Evolutionary conservation across 129 eudicot species (phyloP).

Genomic region (Centaurea solstitialis): DNA sequence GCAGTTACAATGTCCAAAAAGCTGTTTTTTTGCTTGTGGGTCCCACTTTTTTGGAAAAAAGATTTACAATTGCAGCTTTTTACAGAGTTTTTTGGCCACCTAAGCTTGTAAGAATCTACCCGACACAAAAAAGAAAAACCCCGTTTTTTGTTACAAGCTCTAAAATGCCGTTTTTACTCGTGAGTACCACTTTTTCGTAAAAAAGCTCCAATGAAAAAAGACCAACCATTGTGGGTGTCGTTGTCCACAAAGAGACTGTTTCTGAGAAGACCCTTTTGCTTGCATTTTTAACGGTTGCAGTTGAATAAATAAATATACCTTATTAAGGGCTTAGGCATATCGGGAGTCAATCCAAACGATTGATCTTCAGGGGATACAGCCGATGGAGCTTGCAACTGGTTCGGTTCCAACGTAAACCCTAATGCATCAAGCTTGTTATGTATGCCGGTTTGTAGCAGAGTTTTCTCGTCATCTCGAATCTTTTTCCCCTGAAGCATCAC

Average conservation of each 20-base stretch:
- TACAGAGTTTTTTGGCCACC: neutral
- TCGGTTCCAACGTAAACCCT: constrained; percentile 89
- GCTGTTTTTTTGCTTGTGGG: neutral
- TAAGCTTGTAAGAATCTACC: neutral
- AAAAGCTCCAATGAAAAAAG: neutral
- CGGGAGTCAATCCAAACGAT: constrained; percentile 33
- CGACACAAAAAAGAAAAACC: neutral
- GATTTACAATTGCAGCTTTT: neutral
- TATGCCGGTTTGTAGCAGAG: constrained; percentile 80
- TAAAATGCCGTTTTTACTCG: neutral
- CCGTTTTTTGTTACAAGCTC: neutral
- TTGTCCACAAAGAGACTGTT: neutral
- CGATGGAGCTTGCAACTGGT: constrained; percentile 37
- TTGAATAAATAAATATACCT: constrained; percentile 40
- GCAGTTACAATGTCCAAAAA: too few species aligned
- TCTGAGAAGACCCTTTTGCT: neutral
- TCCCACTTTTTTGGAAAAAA: neutral
- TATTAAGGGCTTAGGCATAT: constrained; percentile 49
- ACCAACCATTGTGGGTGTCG: neutral
- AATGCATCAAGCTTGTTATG: constrained; percentile 68
- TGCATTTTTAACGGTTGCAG: neutral
- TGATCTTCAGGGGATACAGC: constrained; percentile 44
- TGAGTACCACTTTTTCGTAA: neutral
- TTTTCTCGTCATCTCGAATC: constrained; percentile 85
- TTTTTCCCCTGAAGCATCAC: constrained; percentile 90